phyloP scores from a whole-genome alignment of 768 basidiomycete species.

The Solioccasus polychromus region DNA sequence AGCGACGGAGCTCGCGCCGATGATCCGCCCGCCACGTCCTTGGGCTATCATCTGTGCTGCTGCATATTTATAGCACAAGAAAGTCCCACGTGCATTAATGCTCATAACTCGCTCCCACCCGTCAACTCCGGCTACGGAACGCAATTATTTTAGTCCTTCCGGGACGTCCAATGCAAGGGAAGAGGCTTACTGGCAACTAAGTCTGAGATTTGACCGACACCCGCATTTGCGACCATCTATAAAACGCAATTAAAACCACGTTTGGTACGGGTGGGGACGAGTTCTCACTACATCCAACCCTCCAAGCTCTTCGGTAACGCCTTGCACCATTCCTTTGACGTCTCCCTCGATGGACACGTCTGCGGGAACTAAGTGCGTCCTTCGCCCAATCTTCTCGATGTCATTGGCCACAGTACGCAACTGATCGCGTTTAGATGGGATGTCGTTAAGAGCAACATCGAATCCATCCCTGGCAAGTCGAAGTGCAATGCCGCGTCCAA shows the following conservation, averaged over 20 bases:
- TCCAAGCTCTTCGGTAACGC: background rate
- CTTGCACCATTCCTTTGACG: background rate
- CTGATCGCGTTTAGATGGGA: background rate
- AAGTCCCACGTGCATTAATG: background rate
- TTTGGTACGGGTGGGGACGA: too few relatives aligned
- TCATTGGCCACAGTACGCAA: background rate
- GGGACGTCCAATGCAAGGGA: background rate
- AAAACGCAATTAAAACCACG: background rate
- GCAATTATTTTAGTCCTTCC: background rate
- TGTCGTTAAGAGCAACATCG: background rate
- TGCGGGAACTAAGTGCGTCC: background rate
- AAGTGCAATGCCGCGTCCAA: background rate
- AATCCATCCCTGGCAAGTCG: background rate
- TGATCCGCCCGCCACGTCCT: background rate
- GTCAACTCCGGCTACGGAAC: background rate
- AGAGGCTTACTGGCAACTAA: slow-evolving; percentile 1
- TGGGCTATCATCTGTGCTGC: background rate
- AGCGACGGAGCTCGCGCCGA: background rate
- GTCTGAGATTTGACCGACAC: background rate
- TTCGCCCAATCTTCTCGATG: background rate
- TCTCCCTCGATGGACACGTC: background rate
- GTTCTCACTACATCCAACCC: background rate
- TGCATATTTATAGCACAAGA: background rate
- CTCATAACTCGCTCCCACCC: background rate
- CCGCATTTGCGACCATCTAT: slow-evolving; percentile 21